These are phyloP conservation scores for Fraxinus albicans DNA, from an alignment of 305 asterid genomes.

Conservation along the genomic window DNA sequence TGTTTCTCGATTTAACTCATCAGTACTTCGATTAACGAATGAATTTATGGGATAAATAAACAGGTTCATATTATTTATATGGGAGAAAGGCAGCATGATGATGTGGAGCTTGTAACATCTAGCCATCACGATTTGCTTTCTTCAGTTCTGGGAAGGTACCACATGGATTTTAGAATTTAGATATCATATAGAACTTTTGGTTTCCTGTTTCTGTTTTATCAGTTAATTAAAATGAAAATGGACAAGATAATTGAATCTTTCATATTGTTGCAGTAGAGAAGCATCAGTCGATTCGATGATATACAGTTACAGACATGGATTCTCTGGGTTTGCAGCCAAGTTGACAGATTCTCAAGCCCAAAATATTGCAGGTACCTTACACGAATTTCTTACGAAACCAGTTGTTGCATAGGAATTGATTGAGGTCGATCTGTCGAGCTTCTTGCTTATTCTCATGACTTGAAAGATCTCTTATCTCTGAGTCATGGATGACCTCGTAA, in stretches of 20 bases:
- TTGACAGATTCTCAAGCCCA: constrained; percentile 37
- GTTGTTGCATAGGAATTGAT: background rate
- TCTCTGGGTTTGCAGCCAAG: constrained; percentile 52
- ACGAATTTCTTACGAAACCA: background rate
- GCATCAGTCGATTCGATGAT: constrained; percentile 36
- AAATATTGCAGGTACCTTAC: constrained; percentile 22
- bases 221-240: background rate
- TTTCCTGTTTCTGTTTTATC: background rate
- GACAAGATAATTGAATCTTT: background rate
- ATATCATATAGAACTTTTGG: background rate
- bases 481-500: background rate
- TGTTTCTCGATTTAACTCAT: background rate
- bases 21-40: background rate
- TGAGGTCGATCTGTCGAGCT: background rate
- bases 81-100: constrained; percentile 38
- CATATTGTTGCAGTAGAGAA: constrained; percentile 22
- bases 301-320: constrained; percentile 46
- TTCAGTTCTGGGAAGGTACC: constrained; percentile 40
- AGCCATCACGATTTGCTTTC: constrained; percentile 41
- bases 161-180: background rate
- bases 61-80: constrained; percentile 35
- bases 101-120: constrained; percentile 23
- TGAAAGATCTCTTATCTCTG: background rate
- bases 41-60: background rate
- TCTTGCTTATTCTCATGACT: background rate